Conservation (phyloP, 176 grass and related monocot species). For the Microstegium vimineum region DNA sequence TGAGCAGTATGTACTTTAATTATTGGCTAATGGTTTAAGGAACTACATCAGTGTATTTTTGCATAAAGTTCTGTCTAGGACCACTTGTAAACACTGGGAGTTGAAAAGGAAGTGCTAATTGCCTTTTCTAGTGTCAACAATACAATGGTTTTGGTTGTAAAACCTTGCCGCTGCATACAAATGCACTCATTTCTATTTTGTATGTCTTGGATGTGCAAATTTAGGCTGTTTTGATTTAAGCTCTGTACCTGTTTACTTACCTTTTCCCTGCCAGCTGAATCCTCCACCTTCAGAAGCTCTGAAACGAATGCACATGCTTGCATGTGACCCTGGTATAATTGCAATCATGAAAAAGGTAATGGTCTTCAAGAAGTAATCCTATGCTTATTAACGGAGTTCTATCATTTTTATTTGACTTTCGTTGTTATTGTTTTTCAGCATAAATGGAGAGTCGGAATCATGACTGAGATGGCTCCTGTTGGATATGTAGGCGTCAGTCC, state of each 20-base stretch:
- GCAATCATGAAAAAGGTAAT: constrained; percentile 96
- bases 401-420: constrained; percentile 2
- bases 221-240: background rate
- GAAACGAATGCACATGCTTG: constrained; percentile 99
- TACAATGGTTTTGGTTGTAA: background rate
- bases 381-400: constrained; percentile 1
- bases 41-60: background rate
- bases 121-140: background rate
- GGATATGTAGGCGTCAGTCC: constrained; percentile 94
- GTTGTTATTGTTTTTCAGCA: constrained; percentile 47
- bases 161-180: background rate
- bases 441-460: constrained; percentile 86
- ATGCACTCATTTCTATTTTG: background rate
- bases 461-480: constrained; percentile 97
- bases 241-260: constrained; percentile 1
- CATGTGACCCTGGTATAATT: constrained; percentile 94
- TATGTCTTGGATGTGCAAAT: background rate
- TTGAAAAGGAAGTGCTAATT: background rate
- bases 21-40: background rate
- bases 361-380: constrained; percentile 7
- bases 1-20: background rate
- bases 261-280: constrained; percentile 51
- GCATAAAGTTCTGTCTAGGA: background rate
- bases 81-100: background rate
- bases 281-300: constrained; percentile 82